Base-by-base conservation (phyloP, 2,329 filamentous ascomycete genomes). In the Alternaria sp. region DNA sequence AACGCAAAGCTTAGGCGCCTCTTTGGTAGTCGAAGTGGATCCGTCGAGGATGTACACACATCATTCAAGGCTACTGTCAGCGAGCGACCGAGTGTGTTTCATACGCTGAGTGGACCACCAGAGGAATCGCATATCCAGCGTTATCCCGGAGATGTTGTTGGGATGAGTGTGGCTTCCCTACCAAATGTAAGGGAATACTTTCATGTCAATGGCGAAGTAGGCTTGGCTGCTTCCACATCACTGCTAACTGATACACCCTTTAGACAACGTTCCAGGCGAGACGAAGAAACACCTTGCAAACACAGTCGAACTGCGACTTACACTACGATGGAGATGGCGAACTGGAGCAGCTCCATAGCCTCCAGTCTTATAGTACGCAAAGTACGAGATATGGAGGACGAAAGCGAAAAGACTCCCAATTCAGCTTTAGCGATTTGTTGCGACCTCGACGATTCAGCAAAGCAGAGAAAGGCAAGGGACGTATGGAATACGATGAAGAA, bases 391-490 rank as follows among this genome's bases (percentile, higher is more conserved):
- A 12, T 10, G 23, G 45, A 44, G 37, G 51, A 28, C 53, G 47
- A 18, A 47, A 23, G 30, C 58, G 61, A 7, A 64, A 61, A 49
- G 61, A 64, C 51, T 63, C 55, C 25, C 47, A 43, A 6, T 60
- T 54, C 15, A 46, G 47, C 25, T 54, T 59, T 21, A 43, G 44
- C 23, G 60, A 54, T 21, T 44, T 57, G 11, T 33, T 60, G 20
- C 37, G 30, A 26, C 59, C 63, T 12, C 30, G 25, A 21, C 46
- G 55, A 14, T 25, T 37, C 15, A 58, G 60, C 25, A 59, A 65
- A 46, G 41, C 41, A 46, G 56, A 62, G 30, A 59, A 62, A 33
- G 60, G 63, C 6, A 65, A 65, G n/a, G 18, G 30, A n/a, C 55
- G 50, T 3, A 44, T 53, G 54, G 9, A 43, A 7, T 26, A 25